phyloP scores from a whole-genome alignment of 2,329 filamentous ascomycete genomes.

The Anisogramma anomala region DNA sequence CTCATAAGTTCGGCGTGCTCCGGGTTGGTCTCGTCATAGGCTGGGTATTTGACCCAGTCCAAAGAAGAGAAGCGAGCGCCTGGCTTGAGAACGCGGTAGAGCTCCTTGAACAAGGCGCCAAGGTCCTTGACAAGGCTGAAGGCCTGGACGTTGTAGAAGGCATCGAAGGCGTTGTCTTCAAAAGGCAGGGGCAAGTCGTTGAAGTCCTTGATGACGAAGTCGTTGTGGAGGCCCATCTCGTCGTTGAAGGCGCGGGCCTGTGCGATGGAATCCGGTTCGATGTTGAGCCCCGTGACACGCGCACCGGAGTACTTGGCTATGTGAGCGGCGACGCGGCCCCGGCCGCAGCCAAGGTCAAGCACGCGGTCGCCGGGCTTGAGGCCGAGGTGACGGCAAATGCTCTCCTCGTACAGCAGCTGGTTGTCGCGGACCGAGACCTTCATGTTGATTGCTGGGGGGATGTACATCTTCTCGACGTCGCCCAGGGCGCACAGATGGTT shows the following conservation, averaged over 20 bases:
- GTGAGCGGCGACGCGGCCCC: conserved; percentile 41
- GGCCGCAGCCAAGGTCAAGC: conserved; percentile 41
- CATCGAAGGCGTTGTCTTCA: conserved; percentile 36
- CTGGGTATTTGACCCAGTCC: conserved; percentile 41
- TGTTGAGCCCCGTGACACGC: conserved; percentile 39
- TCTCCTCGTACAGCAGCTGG: conserved; percentile 41
- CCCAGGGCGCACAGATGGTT: conserved; percentile 44
- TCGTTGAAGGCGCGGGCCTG: conserved; percentile 34
- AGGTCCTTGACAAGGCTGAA: conserved; percentile 41
- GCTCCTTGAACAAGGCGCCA: conserved; percentile 33
- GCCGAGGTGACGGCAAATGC: conserved; percentile 34
- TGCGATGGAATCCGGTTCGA: conserved; percentile 40
- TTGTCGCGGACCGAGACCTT: conserved; percentile 38
- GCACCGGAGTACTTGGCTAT: conserved; percentile 38
- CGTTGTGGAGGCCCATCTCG: conserved; percentile 31
- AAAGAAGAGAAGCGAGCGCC: conserved; percentile 38
- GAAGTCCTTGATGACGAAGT: conserved; percentile 39
- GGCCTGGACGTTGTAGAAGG: conserved; percentile 47
- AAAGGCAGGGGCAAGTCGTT: conserved; percentile 41
- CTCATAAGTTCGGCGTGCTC: conserved; percentile 40
- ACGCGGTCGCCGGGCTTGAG: conserved; percentile 34
- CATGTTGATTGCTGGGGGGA: conserved; percentile 41
- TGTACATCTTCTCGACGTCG: conserved; percentile 48
- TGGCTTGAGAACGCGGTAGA: conserved; percentile 38
- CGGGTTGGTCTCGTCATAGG: conserved; percentile 34